Conservation (phyloP, 2,329 filamentous ascomycete genomes). For the Trichophyton mentagrophytes region DNA sequence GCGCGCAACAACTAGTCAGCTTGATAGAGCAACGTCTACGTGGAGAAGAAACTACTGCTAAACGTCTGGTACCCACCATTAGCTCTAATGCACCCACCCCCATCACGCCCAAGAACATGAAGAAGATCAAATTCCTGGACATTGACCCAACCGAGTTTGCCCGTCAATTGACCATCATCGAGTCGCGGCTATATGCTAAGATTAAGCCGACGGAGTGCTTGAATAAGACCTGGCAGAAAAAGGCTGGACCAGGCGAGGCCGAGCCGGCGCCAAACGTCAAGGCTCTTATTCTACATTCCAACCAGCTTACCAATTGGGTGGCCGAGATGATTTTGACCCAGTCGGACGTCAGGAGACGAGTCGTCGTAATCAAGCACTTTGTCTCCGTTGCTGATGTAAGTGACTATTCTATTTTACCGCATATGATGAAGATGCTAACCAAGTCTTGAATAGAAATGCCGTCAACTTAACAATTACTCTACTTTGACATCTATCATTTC, state of each 20-base stretch:
- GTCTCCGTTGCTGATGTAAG: conserved; percentile 83
- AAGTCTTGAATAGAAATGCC: conserved; percentile 60
- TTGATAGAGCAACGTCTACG: conserved; percentile 78
- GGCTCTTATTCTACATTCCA: conserved; percentile 90
- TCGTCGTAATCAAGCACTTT: conserved; percentile 97
- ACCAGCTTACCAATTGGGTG: conserved; percentile 98
- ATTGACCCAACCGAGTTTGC: conserved; percentile 95
- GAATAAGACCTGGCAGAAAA: conserved; percentile 99
- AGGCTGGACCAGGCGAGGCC: conserved; percentile 54
- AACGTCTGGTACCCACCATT: conserved; percentile 75
- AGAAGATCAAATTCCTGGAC: conserved; percentile 95
- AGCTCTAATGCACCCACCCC: conserved; percentile 71
- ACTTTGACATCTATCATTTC: conserved; percentile 96
- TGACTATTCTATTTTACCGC: neutral
- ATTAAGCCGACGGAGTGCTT: conserved; percentile 92
- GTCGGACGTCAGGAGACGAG: conserved; percentile 85
- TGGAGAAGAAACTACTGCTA: conserved; percentile 75
- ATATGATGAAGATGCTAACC: neutral
- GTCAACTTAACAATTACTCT: conserved; percentile 86
- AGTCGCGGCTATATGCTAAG: conserved; percentile 86
- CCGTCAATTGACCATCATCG: conserved; percentile 92
- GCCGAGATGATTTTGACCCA: conserved; percentile 97
- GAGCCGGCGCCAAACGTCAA: conserved; percentile 86
- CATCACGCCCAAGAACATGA: conserved; percentile 98
- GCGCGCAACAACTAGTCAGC: conserved; percentile 69